A percentile compares a stretch with the other conserved stretches of the same genome.
phyloP scores from a whole-genome alignment of 177 flowering plant genomes.

The Vitis hybrid region DNA sequence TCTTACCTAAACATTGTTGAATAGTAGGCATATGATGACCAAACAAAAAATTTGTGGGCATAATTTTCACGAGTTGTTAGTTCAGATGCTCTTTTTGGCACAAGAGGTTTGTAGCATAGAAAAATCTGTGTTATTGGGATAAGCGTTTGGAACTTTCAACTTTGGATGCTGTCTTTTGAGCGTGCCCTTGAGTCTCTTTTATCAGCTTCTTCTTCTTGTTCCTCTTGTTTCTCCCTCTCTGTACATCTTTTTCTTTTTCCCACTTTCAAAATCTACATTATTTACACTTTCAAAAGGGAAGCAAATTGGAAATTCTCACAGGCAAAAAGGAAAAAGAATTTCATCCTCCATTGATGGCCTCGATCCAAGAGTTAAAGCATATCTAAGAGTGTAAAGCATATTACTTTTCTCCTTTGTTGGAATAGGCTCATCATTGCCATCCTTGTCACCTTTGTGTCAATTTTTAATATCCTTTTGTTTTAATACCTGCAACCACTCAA shows the following conservation, averaged over 20 bases:
- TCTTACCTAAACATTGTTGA: no score
- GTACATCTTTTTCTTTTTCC: constrained; percentile 8
- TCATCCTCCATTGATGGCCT: constrained; percentile 20
- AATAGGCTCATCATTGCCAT: constrained; percentile 17
- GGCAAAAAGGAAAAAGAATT: constrained; percentile 11
- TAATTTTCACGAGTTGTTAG: no score
- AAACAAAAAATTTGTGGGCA: no score
- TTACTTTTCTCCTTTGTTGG: constrained; percentile 25
- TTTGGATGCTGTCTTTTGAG: constrained; percentile 11
- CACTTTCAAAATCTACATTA: constrained; percentile 11
- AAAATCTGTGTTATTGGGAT: not conserved
- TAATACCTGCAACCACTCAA: not conserved
- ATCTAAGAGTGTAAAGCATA: constrained; percentile 11
- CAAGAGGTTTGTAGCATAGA: not conserved
- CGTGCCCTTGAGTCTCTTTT: constrained; percentile 6
- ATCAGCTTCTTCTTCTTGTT: not conserved
- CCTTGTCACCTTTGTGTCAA: not conserved
- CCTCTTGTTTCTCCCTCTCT: not conserved
- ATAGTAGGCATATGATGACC: no score
- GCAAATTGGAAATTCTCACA: constrained; percentile 7
- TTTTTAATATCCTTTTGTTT: not conserved
- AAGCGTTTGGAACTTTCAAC: constrained; percentile 4
- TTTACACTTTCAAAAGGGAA: constrained; percentile 3
- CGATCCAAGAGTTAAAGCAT: constrained; percentile 27
- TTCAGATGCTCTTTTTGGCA: no score